Evolutionary conservation across 208 protist species (phyloP).

Genomic region (Leishmania tropica): DNA sequence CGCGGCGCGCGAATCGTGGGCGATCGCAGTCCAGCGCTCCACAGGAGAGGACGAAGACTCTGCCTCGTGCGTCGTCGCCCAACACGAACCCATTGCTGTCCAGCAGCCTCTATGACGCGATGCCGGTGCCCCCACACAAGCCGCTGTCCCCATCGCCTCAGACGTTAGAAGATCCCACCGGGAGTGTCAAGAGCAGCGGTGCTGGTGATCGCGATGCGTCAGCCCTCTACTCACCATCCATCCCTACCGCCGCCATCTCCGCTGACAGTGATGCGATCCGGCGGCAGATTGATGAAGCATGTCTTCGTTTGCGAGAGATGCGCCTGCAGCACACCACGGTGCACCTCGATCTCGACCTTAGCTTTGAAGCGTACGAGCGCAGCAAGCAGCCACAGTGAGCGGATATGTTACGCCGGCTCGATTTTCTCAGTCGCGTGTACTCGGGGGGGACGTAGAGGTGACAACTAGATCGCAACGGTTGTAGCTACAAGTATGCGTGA

Average conservation of each 20-base stretch:
- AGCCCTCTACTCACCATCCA: background rate
- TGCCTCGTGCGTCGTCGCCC: background rate
- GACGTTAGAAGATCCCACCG: background rate
- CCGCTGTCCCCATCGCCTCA: background rate
- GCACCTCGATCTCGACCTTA: slow-evolving; percentile 64
- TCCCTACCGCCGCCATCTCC: background rate
- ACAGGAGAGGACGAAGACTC: background rate
- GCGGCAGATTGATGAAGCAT: slow-evolving; percentile 45
- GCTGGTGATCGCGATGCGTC: background rate
- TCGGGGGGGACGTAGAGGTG: background rate
- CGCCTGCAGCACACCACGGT: slow-evolving; percentile 41
- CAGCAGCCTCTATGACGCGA: slow-evolving; percentile 1
- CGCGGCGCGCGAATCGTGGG: background rate
- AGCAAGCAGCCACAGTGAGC: slow-evolving; percentile 27
- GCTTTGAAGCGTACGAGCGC: slow-evolving; percentile 62
- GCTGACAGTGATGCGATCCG: slow-evolving; percentile 30
- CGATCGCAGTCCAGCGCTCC: background rate
- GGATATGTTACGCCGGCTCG: background rate
- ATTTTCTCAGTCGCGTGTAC: background rate
- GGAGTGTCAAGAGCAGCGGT: slow-evolving; percentile 1
- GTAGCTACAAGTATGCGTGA: background rate
- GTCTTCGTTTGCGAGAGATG: slow-evolving; percentile 39
- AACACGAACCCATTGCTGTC: background rate
- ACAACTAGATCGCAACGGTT: background rate
- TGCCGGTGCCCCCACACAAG: background rate